A percentile compares a stretch with the other conserved stretches of the same genome.
These are phyloP conservation scores for Colletotrichum sp. DNA, from an alignment of 2,329 filamentous ascomycete species.

Conservation along the genomic window DNA sequence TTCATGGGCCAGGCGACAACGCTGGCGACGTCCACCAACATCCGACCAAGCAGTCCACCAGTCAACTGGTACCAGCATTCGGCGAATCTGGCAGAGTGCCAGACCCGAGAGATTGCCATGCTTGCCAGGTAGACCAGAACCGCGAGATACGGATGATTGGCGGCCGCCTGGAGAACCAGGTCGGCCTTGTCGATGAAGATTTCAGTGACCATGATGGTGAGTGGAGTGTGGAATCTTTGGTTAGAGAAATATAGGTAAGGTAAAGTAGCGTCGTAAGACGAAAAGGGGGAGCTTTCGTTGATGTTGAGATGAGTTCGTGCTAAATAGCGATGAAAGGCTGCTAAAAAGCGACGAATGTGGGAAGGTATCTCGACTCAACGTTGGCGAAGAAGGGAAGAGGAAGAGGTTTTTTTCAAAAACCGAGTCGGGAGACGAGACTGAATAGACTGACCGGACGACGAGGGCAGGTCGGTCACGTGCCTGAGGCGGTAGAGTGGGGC, in stretches of 20 bases:
- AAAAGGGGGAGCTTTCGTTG: not conserved
- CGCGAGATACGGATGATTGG: not conserved
- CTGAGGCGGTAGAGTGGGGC: not conserved
- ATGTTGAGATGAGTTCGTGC: not conserved
- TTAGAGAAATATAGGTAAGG: not conserved
- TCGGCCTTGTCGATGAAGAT: not conserved
- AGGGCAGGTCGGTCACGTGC: not conserved
- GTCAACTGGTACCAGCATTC: not conserved
- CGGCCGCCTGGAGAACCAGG: not conserved
- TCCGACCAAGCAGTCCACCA: not conserved
- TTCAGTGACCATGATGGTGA: not conserved
- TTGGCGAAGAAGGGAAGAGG: not conserved
- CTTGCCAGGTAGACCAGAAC: not conserved
- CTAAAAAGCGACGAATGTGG: not conserved
- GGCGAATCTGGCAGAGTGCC: not conserved
- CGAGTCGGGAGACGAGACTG: not conserved
- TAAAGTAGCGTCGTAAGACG: not conserved
- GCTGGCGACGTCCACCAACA: not conserved
- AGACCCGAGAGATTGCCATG: not conserved
- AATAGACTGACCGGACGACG: not conserved
- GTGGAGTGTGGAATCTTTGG: not conserved
- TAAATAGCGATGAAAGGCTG: not conserved
- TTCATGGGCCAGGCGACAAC: not conserved
- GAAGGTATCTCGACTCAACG: not conserved
- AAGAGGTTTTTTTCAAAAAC: not conserved